Conservation (phyloP, 1,284 basidiomycete genomes). For the Xerocomus tenax region DNA sequence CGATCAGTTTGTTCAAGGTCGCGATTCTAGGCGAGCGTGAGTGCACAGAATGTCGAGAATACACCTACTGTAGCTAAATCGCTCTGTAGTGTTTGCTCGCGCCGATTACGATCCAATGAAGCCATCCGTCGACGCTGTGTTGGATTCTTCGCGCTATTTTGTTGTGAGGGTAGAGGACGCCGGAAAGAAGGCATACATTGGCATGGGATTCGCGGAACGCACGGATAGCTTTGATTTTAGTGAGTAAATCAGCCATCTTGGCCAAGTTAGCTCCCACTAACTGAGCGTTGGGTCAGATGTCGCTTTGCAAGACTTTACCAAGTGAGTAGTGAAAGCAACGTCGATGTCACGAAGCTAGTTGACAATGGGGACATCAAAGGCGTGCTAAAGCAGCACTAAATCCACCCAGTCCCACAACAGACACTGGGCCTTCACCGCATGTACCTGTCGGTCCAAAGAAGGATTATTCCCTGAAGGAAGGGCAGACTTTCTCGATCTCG, state of each 20-base stretch:
- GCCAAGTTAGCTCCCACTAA: constrained; percentile 3
- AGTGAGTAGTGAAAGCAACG: constrained; percentile 42
- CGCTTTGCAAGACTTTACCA: constrained; percentile 90
- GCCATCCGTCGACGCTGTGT: constrained; percentile 85
- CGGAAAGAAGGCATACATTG: constrained; percentile 84
- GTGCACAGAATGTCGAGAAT: constrained; percentile 21
- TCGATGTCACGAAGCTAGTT: background rate
- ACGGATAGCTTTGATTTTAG: constrained; percentile 92
- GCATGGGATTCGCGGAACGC: constrained; percentile 87
- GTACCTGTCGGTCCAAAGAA: constrained; percentile 75
- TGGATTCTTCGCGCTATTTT: constrained; percentile 95
- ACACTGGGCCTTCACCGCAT: constrained; percentile 47
- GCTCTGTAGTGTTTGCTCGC: constrained; percentile 72
- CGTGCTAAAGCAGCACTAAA: constrained; percentile 55
- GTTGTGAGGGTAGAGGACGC: constrained; percentile 85
- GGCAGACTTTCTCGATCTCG: constrained; percentile 88
- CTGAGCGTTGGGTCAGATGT: constrained; percentile 52
- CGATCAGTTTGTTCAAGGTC: constrained; percentile 6
- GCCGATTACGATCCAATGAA: constrained; percentile 79
- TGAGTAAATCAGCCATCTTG: constrained; percentile 33
- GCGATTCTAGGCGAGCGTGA: constrained; percentile 49
- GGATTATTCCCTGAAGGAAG: constrained; percentile 93
- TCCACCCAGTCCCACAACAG: constrained; percentile 39
- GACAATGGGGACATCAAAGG: constrained; percentile 32
- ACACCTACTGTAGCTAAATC: constrained; percentile 5